Conservation (phyloP, 148 eudicot species). For the Cornus controversa region DNA sequence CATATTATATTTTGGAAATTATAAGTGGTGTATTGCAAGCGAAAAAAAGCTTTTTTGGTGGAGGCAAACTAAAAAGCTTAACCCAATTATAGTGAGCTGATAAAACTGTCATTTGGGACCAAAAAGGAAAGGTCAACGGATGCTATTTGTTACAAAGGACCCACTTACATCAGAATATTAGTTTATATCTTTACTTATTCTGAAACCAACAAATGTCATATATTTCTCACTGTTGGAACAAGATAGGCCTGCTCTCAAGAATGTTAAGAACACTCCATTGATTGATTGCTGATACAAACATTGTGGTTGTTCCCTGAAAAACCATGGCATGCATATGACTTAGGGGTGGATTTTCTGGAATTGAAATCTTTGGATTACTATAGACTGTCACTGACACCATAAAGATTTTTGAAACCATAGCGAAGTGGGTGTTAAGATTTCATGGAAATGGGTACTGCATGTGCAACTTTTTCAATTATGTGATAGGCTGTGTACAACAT, state of each 20-base stretch:
- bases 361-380: too few relatives aligned
- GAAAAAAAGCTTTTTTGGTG: too few relatives aligned
- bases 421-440: background rate
- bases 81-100: background rate
- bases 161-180: background rate
- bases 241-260: background rate
- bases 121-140: background rate
- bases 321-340: background rate
- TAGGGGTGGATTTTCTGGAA: background rate
- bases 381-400: background rate
- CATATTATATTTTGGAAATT: background rate
- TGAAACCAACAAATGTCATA: background rate
- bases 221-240: background rate
- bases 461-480: background rate
- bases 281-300: background rate
- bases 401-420: background rate
- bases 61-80: background rate
- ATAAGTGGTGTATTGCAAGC: too few relatives aligned
- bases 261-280: background rate
- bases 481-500: background rate
- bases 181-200: too few relatives aligned
- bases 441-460: background rate
- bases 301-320: too few relatives aligned
- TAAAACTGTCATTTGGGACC: background rate
- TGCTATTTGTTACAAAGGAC: background rate